These are phyloP conservation scores for Fragosphaeria purpurea DNA, from an alignment of 2,329 filamentous ascomycete species.

Conservation along the genomic window DNA sequence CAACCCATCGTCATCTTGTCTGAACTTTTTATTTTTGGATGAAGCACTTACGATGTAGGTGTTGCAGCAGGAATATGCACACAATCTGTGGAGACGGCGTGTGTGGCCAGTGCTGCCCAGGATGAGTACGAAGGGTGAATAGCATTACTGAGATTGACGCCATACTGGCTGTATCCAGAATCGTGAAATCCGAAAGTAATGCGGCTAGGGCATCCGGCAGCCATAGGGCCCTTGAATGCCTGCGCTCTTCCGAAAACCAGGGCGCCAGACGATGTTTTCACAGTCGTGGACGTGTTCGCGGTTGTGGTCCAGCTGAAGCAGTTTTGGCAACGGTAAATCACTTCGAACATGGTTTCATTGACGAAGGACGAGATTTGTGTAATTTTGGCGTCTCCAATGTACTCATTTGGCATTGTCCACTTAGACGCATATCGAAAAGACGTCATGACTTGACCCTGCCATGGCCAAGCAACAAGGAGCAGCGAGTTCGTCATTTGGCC, in stretches of 20 bases:
- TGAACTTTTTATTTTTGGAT: too few species aligned
- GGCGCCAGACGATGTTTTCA: slow-evolving; percentile 32
- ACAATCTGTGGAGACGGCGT: slow-evolving; percentile 20
- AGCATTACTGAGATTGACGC: slow-evolving; percentile 28
- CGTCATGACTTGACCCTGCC: slow-evolving; percentile 42
- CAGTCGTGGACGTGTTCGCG: slow-evolving; percentile 28
- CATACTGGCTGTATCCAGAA: slow-evolving; percentile 43
- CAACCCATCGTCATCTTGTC: too few species aligned
- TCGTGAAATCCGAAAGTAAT: slow-evolving; percentile 44
- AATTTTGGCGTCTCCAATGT: slow-evolving; percentile 48
- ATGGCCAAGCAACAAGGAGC: slow-evolving; percentile 48
- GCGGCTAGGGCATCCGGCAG: slow-evolving; percentile 31
- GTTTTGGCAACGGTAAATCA: slow-evolving; percentile 56
- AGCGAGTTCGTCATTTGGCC: slow-evolving; percentile 48
- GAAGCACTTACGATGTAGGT: background rate
- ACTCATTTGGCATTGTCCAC: slow-evolving; percentile 48
- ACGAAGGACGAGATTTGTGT: slow-evolving; percentile 50
- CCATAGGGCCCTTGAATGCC: slow-evolving; percentile 31
- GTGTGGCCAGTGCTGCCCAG: slow-evolving; percentile 35
- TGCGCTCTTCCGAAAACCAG: slow-evolving; percentile 48
- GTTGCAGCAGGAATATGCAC: background rate
- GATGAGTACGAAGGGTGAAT: slow-evolving; percentile 30
- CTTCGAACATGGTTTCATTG: slow-evolving; percentile 46
- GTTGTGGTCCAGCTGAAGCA: slow-evolving; percentile 45
- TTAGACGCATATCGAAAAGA: slow-evolving; percentile 48